These are phyloP conservation scores for Beauveria pseudobassiana DNA, from an alignment of 2,329 filamentous ascomycete genomes.

Conservation along the genomic window DNA sequence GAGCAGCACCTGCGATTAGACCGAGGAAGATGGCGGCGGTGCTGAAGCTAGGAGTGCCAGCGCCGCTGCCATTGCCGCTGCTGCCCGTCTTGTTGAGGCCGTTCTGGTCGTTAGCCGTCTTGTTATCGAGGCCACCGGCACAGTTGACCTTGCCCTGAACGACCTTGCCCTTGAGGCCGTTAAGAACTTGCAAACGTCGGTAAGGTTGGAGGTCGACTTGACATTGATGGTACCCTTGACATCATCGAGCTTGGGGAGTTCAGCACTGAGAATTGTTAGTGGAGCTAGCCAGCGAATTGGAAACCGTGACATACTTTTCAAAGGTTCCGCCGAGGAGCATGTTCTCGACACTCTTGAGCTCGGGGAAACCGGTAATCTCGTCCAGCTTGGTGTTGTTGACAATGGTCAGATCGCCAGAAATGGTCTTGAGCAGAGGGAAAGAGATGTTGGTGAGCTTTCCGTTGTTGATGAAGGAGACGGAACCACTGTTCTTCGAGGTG, in stretches of 20 bases:
- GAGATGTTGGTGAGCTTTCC: conserved; percentile 62
- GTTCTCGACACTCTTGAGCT: conserved; percentile 64
- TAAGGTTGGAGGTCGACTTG: conserved; percentile 56
- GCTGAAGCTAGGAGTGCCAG: conserved; percentile 32
- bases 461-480: conserved; percentile 57
- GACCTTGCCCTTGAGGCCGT: conserved; percentile 25
- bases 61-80: conserved; percentile 26
- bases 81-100: conserved; percentile 19
- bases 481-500: conserved; percentile 23
- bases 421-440: conserved; percentile 57
- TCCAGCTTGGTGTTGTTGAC: conserved; percentile 79
- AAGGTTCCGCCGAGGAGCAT: conserved; percentile 83
- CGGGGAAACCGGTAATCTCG: conserved; percentile 58
- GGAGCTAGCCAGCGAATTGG: no score
- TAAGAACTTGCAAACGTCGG: conserved; percentile 46
- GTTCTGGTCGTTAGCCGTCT: conserved; percentile 25
- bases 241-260: conserved; percentile 57
- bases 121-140: conserved; percentile 22
- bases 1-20: conserved; percentile 38
- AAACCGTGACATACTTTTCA: conserved; percentile 54
- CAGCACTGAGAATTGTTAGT: conserved; percentile 66
- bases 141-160: conserved; percentile 25
- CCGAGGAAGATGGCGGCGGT: conserved; percentile 39
- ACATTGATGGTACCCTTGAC: conserved; percentile 68
- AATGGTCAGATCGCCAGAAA: conserved; percentile 76